Evolutionary conservation across 352 stramenopile species (phyloP).

Genomic region (Globisporangium mamillatum): DNA sequence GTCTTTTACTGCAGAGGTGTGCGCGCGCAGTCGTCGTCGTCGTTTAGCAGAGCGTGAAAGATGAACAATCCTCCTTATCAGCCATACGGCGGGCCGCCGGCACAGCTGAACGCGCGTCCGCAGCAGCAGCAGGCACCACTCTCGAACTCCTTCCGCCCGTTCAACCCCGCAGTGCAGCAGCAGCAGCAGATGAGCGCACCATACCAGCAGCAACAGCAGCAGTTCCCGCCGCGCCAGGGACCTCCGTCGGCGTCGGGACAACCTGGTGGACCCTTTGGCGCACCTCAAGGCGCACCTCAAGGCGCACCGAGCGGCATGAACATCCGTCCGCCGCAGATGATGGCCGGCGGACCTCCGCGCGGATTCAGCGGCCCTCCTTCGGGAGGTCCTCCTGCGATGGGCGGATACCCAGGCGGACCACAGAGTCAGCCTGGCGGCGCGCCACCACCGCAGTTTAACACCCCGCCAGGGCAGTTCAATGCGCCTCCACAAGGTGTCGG

Average conservation of each 20-base stretch:
- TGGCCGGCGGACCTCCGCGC: constrained; percentile 10
- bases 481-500: constrained; percentile 3
- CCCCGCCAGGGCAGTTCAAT: constrained; percentile 16
- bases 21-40: not conserved
- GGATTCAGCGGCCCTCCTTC: constrained; percentile 18
- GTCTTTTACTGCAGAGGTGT: not conserved
- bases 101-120: constrained; percentile 27
- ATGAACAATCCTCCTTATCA: constrained; percentile 45
- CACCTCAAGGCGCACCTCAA: constrained; percentile 33
- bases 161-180: constrained; percentile 45
- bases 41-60: constrained; percentile 2
- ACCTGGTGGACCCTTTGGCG: constrained; percentile 28
- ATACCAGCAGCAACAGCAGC: constrained; percentile 19
- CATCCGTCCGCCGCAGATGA: constrained; percentile 24
- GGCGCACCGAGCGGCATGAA: constrained; percentile 23
- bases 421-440: constrained; percentile 19
- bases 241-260: constrained; percentile 13
- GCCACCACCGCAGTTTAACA: constrained; percentile 18
- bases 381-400: constrained; percentile 26
- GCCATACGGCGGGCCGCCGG: constrained; percentile 43
- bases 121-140: constrained; percentile 27
- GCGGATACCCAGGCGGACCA: constrained; percentile 18
- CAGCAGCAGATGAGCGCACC: constrained; percentile 36
- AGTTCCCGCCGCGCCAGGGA: constrained; percentile 24
- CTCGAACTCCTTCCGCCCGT: constrained; percentile 49